Percentiles rank a stretch among this genome's conserved stretches.
phyloP scores from a whole-genome alignment of 2,329 filamentous ascomycete genomes.

The Aspergillus carbonarius region DNA sequence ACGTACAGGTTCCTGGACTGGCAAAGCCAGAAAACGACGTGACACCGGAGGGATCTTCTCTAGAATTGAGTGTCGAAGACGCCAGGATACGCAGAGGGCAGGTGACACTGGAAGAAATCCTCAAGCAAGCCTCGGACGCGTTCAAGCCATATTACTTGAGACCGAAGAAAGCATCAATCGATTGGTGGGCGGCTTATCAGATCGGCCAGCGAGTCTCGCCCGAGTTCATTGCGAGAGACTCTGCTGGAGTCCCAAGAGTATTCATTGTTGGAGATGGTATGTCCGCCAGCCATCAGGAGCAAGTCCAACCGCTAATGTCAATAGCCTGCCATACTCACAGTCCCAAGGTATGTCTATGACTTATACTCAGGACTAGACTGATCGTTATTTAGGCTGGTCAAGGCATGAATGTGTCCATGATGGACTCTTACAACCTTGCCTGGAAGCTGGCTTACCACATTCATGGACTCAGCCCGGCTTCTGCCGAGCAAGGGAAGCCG shows the following conservation, averaged over 20 bases:
- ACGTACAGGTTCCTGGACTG: constrained; percentile 45
- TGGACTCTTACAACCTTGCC: constrained; percentile 49
- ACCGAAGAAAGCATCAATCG: constrained; percentile 58
- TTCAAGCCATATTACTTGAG: constrained; percentile 66
- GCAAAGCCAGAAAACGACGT: constrained; percentile 25
- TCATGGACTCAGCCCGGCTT: constrained; percentile 31
- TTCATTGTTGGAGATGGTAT: constrained; percentile 67
- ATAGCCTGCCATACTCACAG: constrained; percentile 72
- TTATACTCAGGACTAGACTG: constrained; percentile 11
- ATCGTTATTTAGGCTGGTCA: constrained; percentile 58
- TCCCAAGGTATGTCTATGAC: constrained; percentile 52
- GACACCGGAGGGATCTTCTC: neutral
- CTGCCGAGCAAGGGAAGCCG: constrained; percentile 1
- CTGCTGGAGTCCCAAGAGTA: constrained; percentile 66
- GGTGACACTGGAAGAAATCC: constrained; percentile 62
- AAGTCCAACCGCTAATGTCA: neutral
- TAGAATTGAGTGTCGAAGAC: constrained; percentile 45
- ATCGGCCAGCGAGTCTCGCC: constrained; percentile 65
- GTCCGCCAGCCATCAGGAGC: constrained; percentile 1
- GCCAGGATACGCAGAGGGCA: constrained; percentile 63
- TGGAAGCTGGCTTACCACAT: constrained; percentile 40
- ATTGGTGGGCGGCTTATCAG: constrained; percentile 75
- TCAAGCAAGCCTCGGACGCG: constrained; percentile 63
- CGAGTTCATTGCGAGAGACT: constrained; percentile 54
- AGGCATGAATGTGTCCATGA: constrained; percentile 76